phyloP scores from a whole-genome alignment of 2,329 filamentous ascomycete genomes.

The Colletotrichum lini region DNA sequence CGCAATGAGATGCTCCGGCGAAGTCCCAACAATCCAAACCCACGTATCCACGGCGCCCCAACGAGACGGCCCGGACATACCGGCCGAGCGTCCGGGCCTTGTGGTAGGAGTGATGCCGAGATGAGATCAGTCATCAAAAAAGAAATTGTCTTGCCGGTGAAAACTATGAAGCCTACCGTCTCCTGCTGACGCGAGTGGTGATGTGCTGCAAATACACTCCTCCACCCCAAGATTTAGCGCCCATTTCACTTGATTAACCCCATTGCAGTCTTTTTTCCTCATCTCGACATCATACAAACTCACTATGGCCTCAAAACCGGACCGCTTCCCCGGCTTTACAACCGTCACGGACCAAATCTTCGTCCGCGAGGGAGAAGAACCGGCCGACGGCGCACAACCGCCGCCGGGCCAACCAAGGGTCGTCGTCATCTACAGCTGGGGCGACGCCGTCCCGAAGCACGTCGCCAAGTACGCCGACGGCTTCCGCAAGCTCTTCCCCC shows the following conservation, averaged over 20 bases:
- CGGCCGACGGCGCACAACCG: conserved; percentile 40
- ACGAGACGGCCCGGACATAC: neutral
- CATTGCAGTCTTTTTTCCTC: neutral
- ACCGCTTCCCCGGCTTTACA: conserved; percentile 60
- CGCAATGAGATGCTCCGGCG: neutral
- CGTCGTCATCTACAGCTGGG: conserved; percentile 71
- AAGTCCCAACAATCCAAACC: neutral
- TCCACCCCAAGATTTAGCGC: neutral
- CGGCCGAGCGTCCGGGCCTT: neutral
- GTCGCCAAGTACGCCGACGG: conserved; percentile 69
- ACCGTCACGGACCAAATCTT: conserved; percentile 63
- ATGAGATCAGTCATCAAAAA: conserved; percentile 10
- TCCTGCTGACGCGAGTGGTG: neutral
- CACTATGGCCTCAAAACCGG: conserved; percentile 37
- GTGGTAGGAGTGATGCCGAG: neutral
- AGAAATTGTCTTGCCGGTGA: neutral
- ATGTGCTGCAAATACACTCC: too few species aligned
- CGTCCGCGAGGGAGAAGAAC: conserved; percentile 54
- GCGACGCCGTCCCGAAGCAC: conserved; percentile 68
- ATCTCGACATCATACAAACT: too few species aligned
- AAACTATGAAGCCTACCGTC: neutral
- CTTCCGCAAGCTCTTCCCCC: conserved; percentile 66
- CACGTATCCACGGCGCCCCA: conserved; percentile 10
- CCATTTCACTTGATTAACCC: neutral
- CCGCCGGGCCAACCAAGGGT: conserved; percentile 56